These are phyloP conservation scores for Megacollybia marginata DNA, from an alignment of 768 basidiomycete species.

Conservation along the genomic window DNA sequence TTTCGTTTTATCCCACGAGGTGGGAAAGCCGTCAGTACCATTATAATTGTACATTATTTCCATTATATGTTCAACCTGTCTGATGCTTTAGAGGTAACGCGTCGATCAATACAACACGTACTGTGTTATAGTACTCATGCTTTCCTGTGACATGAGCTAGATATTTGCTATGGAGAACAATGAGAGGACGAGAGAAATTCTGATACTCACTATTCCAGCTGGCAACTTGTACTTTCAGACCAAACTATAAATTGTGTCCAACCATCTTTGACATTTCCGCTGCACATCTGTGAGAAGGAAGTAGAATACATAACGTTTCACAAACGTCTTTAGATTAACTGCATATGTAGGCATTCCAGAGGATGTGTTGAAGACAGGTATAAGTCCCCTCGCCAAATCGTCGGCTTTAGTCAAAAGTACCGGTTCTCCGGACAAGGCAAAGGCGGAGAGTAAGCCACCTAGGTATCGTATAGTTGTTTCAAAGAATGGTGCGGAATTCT, in stretches of 20 bases:
- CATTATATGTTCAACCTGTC: conserved; percentile 28
- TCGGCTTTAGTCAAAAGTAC: conserved; percentile 57
- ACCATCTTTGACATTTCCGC: conserved; percentile 28
- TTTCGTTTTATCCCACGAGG: conserved; percentile 36
- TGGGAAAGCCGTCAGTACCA: conserved; percentile 42
- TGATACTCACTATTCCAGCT: conserved; percentile 50
- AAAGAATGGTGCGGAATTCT: conserved; percentile 44
- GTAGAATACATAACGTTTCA: not conserved
- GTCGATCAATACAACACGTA: too few species aligned
- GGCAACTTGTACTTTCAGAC: conserved; percentile 44
- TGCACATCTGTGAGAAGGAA: conserved; percentile 9
- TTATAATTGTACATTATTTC: conserved; percentile 40
- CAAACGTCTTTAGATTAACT: conserved; percentile 48
- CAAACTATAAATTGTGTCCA: conserved; percentile 26
- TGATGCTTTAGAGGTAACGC: too few species aligned
- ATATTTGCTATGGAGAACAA: conserved; percentile 48
- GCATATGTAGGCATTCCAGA: conserved; percentile 58
- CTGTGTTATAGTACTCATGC: conserved; percentile 45
- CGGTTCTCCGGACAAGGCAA: conserved; percentile 61
- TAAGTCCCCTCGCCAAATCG: conserved; percentile 54
- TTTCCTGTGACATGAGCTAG: conserved; percentile 71
- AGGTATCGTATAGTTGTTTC: conserved; percentile 67
- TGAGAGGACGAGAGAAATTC: not conserved
- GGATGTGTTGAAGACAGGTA: conserved; percentile 58
- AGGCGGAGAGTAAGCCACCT: conserved; percentile 70